Evolutionary conservation across 805 yeast species (phyloP).

Genomic region (Kodamaea neixiangensis): DNA sequence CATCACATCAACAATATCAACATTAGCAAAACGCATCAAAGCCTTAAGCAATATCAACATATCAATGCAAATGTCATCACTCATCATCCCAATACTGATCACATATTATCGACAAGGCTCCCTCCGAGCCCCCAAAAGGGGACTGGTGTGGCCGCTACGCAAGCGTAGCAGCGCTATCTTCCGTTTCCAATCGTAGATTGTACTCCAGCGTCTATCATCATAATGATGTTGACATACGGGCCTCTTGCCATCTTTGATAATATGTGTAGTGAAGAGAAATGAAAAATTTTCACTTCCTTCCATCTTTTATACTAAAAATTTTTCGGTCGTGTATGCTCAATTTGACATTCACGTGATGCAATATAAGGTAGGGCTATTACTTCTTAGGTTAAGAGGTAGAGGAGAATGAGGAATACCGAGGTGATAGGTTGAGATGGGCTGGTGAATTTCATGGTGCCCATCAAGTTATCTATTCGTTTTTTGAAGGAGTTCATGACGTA

Average conservation of each 20-base stretch:
- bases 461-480: no score
- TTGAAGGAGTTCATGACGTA: no score
- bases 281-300: slow-evolving; percentile 3
- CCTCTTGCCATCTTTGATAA: slow-evolving; percentile 53
- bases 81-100: slow-evolving; percentile 2
- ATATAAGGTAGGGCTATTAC: no score
- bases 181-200: slow-evolving; percentile 19
- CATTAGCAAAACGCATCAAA: background rate
- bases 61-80: background rate
- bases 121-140: slow-evolving; percentile 21
- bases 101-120: slow-evolving; percentile 50
- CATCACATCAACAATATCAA: background rate
- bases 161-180: slow-evolving; percentile 13
- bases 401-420: no score
- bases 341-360: no score
- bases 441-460: no score
- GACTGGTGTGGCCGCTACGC: slow-evolving; percentile 8
- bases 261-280: slow-evolving; percentile 8
- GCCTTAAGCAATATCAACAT: background rate
- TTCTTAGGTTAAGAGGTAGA: no score
- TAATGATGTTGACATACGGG: slow-evolving; percentile 44
- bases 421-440: no score
- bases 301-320: background rate
- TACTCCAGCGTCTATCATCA: slow-evolving; percentile 21
- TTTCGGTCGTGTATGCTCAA: slow-evolving; percentile 1